phyloP scores from a whole-genome alignment of 805 yeast genomes.

The Saturnispora saitoi region DNA sequence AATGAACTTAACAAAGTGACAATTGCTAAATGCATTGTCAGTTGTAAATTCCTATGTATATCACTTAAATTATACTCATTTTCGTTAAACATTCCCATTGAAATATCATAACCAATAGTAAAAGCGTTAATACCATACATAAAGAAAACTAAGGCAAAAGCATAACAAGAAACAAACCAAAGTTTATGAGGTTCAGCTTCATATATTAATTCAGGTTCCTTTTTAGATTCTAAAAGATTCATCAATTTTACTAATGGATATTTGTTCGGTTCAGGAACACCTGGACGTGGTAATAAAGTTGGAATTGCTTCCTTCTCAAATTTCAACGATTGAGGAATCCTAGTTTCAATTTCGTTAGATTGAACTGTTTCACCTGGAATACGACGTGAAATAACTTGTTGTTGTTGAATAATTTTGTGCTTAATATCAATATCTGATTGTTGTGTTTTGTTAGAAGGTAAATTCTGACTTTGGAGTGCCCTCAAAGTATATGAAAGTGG shows the following conservation, averaged over 20 bases:
- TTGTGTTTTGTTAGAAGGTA: background rate
- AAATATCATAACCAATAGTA: slow-evolving; percentile 25
- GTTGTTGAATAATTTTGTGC: slow-evolving; percentile 20
- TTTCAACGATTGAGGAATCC: slow-evolving; percentile 57
- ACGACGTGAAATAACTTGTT: slow-evolving; percentile 31
- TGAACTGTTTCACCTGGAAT: slow-evolving; percentile 49
- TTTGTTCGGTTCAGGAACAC: slow-evolving; percentile 65
- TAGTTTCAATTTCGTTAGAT: slow-evolving; percentile 41
- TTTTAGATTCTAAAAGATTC: slow-evolving; percentile 40
- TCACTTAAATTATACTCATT: slow-evolving; percentile 26
- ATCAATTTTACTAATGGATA: slow-evolving; percentile 55
- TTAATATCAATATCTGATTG: slow-evolving; percentile 7
- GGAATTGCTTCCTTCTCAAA: slow-evolving; percentile 56
- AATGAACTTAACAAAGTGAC: slow-evolving; percentile 33
- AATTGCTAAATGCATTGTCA: slow-evolving; percentile 23
- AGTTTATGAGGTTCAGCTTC: slow-evolving; percentile 78
- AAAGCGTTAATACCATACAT: slow-evolving; percentile 51
- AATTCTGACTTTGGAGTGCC: background rate
- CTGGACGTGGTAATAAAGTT: slow-evolving; percentile 63
- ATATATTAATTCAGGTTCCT: slow-evolving; percentile 64
- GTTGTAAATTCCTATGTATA: slow-evolving; percentile 20
- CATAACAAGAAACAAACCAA: slow-evolving; percentile 61
- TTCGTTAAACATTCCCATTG: slow-evolving; percentile 20
- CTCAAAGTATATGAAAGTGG: background rate
- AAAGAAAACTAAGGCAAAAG: slow-evolving; percentile 58